Evolutionary conservation across 2,329 filamentous ascomycete species (phyloP), one percentile per base, ranked within the genome.

Genomic region (Sarocladium brachiariae): DNA sequence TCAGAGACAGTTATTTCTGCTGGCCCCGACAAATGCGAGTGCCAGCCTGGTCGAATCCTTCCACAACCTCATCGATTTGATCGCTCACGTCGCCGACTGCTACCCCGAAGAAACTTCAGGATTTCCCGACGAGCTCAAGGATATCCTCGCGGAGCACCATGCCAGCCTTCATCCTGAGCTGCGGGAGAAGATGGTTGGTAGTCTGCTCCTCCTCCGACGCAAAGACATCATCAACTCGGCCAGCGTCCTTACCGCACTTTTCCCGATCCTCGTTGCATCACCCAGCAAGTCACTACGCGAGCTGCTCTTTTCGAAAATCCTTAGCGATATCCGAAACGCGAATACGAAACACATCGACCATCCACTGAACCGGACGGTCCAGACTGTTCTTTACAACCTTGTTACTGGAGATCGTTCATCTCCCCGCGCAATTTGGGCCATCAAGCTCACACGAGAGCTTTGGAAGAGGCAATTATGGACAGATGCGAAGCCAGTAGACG

Each of bases 401-500:
- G 81, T 97, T 39, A 89, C 88, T 14, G 87, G 87, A 3, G 92
- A 99, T 65, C 83, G 87, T 37, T 77, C 86, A 8, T 95, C 90
- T 1, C 78, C 88, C 1, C 93, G 95, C 62, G 89, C 87, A 3
- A 77, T 99, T 47, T 99, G 93, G 93, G 90, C 93, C 3, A 89
- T 96, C 54, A 96, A 96, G 68, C 80, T 99, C 56, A 95, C 91
- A 3, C 80, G 92, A 55, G 93, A 99, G 71, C 74, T 99, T 62
- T 99, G 93, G 93, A 95, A 91, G 70, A 81, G 92, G 43, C 91
- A 96, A 60, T 84, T 97, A 56, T 99, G 93, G 93, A 89, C 87
- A 9, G 93, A 99, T 61, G 81, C 90, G 2, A 93, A 91, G 65
- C 84, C 92, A 0, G 93, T 97, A n/a, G 90, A 96, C 61, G 88